Evolutionary conservation across 176 grass and related monocot genomes (phyloP), one percentile per base, ranked within the genome.

Genomic region (Triticum turgidum): DNA sequence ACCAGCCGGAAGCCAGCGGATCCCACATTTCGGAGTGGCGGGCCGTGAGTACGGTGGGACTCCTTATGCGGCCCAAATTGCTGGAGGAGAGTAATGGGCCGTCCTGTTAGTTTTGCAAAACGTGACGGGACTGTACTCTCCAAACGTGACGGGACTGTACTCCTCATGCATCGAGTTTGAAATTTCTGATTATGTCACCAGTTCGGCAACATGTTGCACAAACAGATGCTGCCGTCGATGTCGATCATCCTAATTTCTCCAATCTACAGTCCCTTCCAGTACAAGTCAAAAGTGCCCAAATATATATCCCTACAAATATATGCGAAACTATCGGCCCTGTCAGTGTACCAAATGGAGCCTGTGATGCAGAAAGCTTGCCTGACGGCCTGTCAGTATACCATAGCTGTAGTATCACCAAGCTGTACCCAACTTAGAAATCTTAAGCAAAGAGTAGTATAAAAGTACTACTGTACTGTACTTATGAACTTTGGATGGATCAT

Each of bases 321-420:
- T n/a, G 32, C 6, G 63, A 24, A 35, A 13, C 0, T 58, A 68
- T 85, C 74, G 5, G 64, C 30, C 75, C 64, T 63, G 81, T 73
- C 66, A 76, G 67, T 80, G 51, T 18, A 80, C 67, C 67, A 79
- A 65, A 73, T 22, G 72, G 51, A 63, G n/a, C n/a, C 79, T 64
- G 32, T 80, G 76, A 89, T 35, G 33, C 65, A 73, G 75, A 85
- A 84, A 75, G 67, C 17, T 49, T 67, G 68, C 68, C 76, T 47
- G 44, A 47, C 13, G 44, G 44, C 44, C 44, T 47, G 44, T 47
- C 44, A 47, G 1, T 49, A 14, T 24, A 13, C 11, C 11, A 47
- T 47, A 47, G 44, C 44, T 47, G 44, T 0, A 47, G 44, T 88
- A 54, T 75, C 39, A 51, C n/a, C 49, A 38, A 17, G 73, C 73